Percentiles rank a stretch among this genome's conserved stretches.
phyloP scores from a whole-genome alignment of 371 early-diverging fungal species.

The Actinomucor elegans region DNA sequence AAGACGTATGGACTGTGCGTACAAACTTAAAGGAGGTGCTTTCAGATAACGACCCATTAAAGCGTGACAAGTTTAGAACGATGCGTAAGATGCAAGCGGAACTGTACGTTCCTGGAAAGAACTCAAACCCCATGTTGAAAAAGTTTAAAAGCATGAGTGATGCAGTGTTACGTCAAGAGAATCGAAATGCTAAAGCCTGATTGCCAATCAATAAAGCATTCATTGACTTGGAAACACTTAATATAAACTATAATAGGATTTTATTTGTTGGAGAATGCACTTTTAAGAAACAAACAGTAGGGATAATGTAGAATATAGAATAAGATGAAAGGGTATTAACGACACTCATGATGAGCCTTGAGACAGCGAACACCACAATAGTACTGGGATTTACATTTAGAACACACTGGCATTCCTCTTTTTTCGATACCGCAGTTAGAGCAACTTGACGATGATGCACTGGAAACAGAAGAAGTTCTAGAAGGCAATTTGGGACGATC shows the following conservation, averaged over 20 bases:
- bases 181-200: background rate
- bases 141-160: slow-evolving; percentile 18
- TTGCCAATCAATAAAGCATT: too few species aligned
- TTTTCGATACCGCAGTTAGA: slow-evolving; percentile 45
- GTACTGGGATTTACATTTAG: slow-evolving; percentile 33
- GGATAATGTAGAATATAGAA: background rate
- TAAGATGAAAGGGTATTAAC: background rate
- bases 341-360: slow-evolving; percentile 25
- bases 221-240: slow-evolving; percentile 3
- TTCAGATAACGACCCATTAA: background rate
- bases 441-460: slow-evolving; percentile 19
- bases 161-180: slow-evolving; percentile 1
- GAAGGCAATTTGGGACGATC: slow-evolving; percentile 19
- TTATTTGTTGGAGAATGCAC: too few species aligned
- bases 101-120: slow-evolving; percentile 1
- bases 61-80: slow-evolving; percentile 5
- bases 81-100: slow-evolving; percentile 26
- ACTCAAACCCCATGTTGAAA: slow-evolving; percentile 5
- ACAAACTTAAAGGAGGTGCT: slow-evolving; percentile 6
- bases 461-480: slow-evolving; percentile 32
- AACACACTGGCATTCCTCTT: slow-evolving; percentile 46
- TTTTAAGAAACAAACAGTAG: too few species aligned
- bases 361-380: slow-evolving; percentile 42
- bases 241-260: too few species aligned
- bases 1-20: slow-evolving; percentile 24